Base-by-base conservation (phyloP, 495 filamentous ascomycete genomes). In the Ascodesmis nigricans region DNA sequence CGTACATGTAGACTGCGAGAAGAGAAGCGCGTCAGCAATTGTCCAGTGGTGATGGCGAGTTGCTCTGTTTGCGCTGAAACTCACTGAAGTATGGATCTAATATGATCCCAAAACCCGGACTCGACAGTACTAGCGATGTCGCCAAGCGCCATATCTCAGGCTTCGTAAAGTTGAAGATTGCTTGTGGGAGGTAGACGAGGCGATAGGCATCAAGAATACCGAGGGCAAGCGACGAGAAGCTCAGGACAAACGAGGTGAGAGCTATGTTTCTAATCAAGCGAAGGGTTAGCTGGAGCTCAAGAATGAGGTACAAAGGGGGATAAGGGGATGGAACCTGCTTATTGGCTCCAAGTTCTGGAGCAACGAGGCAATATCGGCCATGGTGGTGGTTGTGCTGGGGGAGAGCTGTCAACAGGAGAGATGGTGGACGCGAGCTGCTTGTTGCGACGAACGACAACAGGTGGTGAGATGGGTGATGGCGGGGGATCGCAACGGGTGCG, bases 31-130 rank as follows among this genome's bases (percentile, higher is more conserved):
- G n/a, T n/a, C n/a, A n/a, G n/a, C n/a, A n/a, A n/a, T n/a, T n/a
- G n/a, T n/a, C n/a, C n/a, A 11, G 11, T 5, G 2, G 7, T 10
- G 21, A 31, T 16, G 13, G n/a, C 15, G 13, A 6, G 29, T n/a
- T 31, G 10, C 26, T 27, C 17, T 11, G 17, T 11, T 21, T 22
- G 35, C 18, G 36, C 37, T 14, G 31, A 24, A 38, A 35, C 46
- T 50, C 29, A 50, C 47, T 39, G 27, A 52, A 47, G 36, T 47
- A 52, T 8, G 48, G 46, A 36, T 50, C 48, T 40, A 52, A 40
- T 23, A 52, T 31, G 24, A 52, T 37, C 8, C 47, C 47, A 26
- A 52, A 23, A n/a, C 38, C 19, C 3, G 48, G 48, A 7, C 43
- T 28, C 26, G 43, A 39, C 28, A 52, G 27, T 18, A 52, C 29